These are phyloP conservation scores for Ormosia semicastrata DNA, from an alignment of 306 rosid genomes.

Conservation along the genomic window DNA sequence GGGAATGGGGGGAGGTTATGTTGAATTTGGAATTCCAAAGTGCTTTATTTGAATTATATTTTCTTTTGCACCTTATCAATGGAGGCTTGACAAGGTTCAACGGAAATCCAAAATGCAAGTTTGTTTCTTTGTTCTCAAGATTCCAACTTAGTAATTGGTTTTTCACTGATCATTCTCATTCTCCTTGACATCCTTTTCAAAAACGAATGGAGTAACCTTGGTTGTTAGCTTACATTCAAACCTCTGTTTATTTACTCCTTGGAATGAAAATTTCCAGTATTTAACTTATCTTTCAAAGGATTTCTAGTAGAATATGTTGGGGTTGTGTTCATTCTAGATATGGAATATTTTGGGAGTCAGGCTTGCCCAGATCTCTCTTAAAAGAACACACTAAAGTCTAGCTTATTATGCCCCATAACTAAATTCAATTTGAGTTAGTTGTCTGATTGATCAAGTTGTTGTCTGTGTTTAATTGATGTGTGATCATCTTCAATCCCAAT, in stretches of 20 bases:
- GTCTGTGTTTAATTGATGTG: background rate
- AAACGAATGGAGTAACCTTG: background rate
- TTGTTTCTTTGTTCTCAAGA: slow-evolving; percentile 3
- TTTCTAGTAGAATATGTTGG: background rate
- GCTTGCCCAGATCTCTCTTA: background rate
- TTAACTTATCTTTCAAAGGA: background rate
- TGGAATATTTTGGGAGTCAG: background rate
- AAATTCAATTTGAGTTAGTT: slow-evolving; percentile 19
- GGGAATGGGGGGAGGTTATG: slow-evolving; percentile 14
- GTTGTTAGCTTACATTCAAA: background rate
- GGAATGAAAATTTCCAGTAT: background rate
- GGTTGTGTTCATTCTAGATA: background rate
- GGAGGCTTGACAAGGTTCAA: background rate
- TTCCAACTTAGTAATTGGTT: background rate
- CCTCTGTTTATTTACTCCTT: too few species aligned
- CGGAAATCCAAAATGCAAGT: background rate
- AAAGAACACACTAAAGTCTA: background rate
- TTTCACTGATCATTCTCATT: background rate
- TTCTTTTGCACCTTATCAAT: background rate
- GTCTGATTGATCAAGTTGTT: background rate
- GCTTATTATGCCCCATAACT: background rate
- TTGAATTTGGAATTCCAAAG: background rate
- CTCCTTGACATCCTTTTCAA: background rate
- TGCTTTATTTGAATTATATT: background rate
- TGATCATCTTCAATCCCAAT: slow-evolving; percentile 4